Base-by-base conservation (phyloP, 306 rosid genomes). In the Lotus japonicus region DNA sequence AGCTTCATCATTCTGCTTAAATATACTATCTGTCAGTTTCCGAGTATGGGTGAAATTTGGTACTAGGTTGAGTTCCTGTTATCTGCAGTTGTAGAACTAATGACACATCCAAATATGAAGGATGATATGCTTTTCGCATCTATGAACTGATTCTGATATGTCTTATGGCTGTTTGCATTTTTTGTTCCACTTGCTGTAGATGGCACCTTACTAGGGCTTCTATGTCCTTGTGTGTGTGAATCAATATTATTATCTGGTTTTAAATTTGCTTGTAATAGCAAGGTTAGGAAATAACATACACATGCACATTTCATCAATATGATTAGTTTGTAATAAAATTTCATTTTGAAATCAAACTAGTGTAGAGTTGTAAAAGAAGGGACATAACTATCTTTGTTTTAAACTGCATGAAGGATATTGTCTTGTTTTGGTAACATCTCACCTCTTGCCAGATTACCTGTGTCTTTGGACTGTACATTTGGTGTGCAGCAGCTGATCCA, bases 401-500 rank as follows among this genome's bases (percentile, higher is more conserved):
- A 13, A 59, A 67, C 17, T 67, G 42, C 41, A 7, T 21, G 14
- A 23, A 63, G 43, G 53, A 35, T 58, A 35, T 62, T 69, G 50
- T 52, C 58, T 42, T 57, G 64, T 46, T 74, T 66, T 19, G 66
- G 11, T 76, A 65, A 83, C 21, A 17, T 74, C 56, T 57, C 48
- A 48, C n/a, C 66, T 74, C 46, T 81, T 76, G 55, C 74, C 86
- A 94, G 99, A 94, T 94, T 87, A 79, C 81, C 43, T 86, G 90
- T n/a, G 96, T 81, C 70, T 84, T 94, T 64, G 80, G 97, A 77
- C 96, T 94, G 38, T 94, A 90, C 73, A 81, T 90, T 67, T 94
- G 99, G 99, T 90, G 99, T 21, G 95, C 99, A 9, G 97, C 95
- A 33, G 94, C 99, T 17, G 99, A 94, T 83, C 99, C 99, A 9